Evolutionary conservation across 306 rosid species (phyloP).

Genomic region (Dryas drummondii): DNA sequence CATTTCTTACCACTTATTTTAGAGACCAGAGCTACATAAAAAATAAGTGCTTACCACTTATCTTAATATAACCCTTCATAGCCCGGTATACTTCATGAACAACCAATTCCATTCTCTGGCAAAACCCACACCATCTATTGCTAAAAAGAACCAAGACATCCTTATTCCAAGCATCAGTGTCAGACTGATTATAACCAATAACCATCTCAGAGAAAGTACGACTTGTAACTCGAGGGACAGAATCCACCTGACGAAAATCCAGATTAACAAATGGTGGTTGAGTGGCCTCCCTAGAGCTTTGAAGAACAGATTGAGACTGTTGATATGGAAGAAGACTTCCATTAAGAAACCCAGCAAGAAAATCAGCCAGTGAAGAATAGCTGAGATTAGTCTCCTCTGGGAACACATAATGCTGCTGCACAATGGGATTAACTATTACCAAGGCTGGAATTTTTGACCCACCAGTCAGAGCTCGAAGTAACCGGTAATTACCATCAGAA

Average conservation of each 20-base stretch:
- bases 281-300: constrained; percentile 50
- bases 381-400: constrained; percentile 45
- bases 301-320: constrained; percentile 48
- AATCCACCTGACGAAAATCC: constrained; percentile 86
- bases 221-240: constrained; percentile 71
- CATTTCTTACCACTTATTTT: not conserved
- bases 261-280: constrained; percentile 86
- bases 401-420: constrained; percentile 72
- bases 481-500: constrained; percentile 74
- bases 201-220: constrained; percentile 64
- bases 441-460: constrained; percentile 55
- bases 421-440: constrained; percentile 77
- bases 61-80: constrained; percentile 52
- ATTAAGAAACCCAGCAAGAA: constrained; percentile 60
- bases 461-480: constrained; percentile 73
- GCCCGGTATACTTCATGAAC: constrained; percentile 77
- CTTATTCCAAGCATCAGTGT: constrained; percentile 55
- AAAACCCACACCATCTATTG: constrained; percentile 93
- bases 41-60: constrained; percentile 44
- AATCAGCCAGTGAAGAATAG: constrained; percentile 57
- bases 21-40: not conserved
- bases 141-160: constrained; percentile 91
- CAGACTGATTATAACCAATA: constrained; percentile 64
- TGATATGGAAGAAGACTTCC: constrained; percentile 72
- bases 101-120: constrained; percentile 86